Base-by-base conservation (phyloP, 129 eudicot species). In the Pseudognaphalium luteoalbum region DNA sequence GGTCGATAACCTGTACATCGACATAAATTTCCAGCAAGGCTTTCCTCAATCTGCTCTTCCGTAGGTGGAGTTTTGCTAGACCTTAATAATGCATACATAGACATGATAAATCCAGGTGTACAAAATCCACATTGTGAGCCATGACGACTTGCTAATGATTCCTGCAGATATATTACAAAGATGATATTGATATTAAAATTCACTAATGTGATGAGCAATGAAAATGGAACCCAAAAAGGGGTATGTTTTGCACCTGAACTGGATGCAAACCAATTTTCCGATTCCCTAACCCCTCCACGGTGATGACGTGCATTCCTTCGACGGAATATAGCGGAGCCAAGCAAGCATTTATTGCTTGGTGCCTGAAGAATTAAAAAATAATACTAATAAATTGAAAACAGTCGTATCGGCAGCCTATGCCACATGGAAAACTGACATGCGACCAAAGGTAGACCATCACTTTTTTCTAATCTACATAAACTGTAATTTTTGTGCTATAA, bases 51-150 rank as follows among this genome's bases (percentile, higher is more conserved):
- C 71, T 95, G 91, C 57, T 89, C 94, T 83, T 86, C 90, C 0
- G 80, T 89, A 32, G 99, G 99, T 75, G 92, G 92, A 7, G 81
- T 77, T 79, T 81, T 68, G 78, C 89, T 83, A 34, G 99, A 95
- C 76, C 97, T 83, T 78, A 95, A 80, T 58, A 95, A 70, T 58
- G 97, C 97, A 69, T 95, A 95, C 97, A 95, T 78, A n/a, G 99
- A 95, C 99, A 95, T 95, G 51, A 95, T 51, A 67, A 95, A 95
- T 79, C 99, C 99, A 67, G 99, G 97, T 71, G 99, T 95, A 70
- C 99, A 95, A 76, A 95, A 95, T 75, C 99, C 99, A 78, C 97
- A 95, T 62, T 95, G 99, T 63, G 99, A 95, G 25, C 99, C 99
- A 66, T 91, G 97, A 70, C 91, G 83, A 6, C 66, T 84, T 41